Evolutionary conservation across 2,329 filamentous ascomycete species (phyloP).

Genomic region (Colletotrichum liaoningense): DNA sequence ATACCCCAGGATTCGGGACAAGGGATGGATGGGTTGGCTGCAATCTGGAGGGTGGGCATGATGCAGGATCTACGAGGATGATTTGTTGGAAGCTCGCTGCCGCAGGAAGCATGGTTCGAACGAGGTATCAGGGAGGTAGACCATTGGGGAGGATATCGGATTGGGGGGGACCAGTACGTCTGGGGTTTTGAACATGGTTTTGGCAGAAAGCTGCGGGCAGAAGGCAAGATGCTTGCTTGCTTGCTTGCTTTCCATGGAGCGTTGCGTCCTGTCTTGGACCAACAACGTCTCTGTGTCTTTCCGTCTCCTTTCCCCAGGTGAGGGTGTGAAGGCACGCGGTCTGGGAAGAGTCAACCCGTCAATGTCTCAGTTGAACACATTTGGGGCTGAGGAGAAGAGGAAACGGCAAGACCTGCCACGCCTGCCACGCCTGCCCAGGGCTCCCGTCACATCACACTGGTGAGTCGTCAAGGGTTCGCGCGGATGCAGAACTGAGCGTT

Average conservation of each 20-base stretch:
- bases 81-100: slow-evolving; percentile 1
- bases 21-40: slow-evolving; percentile 18
- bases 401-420: neutral
- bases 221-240: neutral
- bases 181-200: slow-evolving; percentile 4
- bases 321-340: neutral
- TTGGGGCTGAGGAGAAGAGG: neutral
- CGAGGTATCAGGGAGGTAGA: neutral
- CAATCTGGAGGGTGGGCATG: neutral
- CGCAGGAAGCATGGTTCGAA: neutral
- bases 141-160: neutral
- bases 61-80: slow-evolving; percentile 12
- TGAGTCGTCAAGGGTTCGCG: neutral
- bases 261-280: neutral
- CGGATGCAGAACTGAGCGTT: neutral
- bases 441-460: neutral
- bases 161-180: neutral
- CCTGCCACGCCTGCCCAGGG: neutral
- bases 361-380: neutral
- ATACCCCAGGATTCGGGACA: slow-evolving; percentile 12
- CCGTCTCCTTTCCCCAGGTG: too few relatives aligned
- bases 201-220: neutral
- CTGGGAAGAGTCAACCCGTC: slow-evolving; percentile 10
- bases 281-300: too few relatives aligned
- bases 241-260: neutral